Conservation (phyloP, 148 eudicot genomes). For the Rhododendron simsii region DNA sequence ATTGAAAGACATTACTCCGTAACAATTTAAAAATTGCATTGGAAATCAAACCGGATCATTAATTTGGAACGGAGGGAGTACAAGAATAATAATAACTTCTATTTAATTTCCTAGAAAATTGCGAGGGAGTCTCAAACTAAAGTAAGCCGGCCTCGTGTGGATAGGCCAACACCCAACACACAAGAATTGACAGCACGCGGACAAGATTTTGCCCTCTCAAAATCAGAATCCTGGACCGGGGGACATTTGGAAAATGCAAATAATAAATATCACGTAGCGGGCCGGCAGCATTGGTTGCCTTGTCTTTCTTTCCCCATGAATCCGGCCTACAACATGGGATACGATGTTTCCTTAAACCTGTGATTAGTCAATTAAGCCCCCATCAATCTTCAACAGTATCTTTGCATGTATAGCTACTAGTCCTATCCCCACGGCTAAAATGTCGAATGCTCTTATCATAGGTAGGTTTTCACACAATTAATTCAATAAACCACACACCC, state of each 20-base stretch:
- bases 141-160: neutral
- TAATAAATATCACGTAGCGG: too few species aligned
- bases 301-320: constrained; percentile 3
- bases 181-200: neutral
- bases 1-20: too few species aligned
- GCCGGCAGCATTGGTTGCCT: too few species aligned
- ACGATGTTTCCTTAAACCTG: neutral
- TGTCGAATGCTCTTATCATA: neutral
- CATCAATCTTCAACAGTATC: constrained; percentile 5
- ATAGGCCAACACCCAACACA: neutral
- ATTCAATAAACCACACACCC: too few species aligned
- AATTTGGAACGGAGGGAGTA: neutral
- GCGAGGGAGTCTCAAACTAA: neutral
- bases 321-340: neutral
- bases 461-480: constrained; percentile 7
- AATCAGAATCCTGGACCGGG: neutral
- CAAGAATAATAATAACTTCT: neutral
- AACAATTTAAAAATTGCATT: too few species aligned
- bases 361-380: constrained; percentile 10
- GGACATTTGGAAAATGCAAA: neutral
- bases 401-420: neutral
- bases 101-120: neutral
- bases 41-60: too few species aligned
- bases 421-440: neutral
- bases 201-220: neutral